Base-by-base conservation (phyloP, 495 filamentous ascomycete genomes). In the Aspergillus leporis region DNA sequence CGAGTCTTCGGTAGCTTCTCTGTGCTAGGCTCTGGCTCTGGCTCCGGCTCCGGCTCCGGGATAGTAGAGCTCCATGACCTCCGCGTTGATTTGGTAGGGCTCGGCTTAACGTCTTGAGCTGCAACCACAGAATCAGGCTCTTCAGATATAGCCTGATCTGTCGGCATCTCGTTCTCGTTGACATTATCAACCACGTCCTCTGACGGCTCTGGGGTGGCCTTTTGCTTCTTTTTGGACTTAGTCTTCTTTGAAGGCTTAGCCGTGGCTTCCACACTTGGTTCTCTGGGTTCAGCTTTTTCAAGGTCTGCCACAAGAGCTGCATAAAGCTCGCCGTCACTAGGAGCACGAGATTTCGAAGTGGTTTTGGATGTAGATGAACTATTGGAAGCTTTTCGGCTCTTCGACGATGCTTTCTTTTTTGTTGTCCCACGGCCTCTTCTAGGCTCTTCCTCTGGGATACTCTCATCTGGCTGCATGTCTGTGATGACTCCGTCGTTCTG, bases 301-400 rank as follows among this genome's bases (percentile, higher is more conserved):
- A 90, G 79, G 45, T 89, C 89, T 19, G 85, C 84, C 61, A 87
- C 82, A 3, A 92, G 75, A 31, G 81, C 85, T 23, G 82, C 81
- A n/a, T 92, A 85, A 32, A 91, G 78, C 53, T 90, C 88, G 3
- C 86, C 84, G 53, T 92, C 85, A 49, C 81, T 77, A 5, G 79
- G 79, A 1, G 77, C 53, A 31, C 64, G 69, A 21, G 72, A 61
- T 55, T 71, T 75, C 21, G 75, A 61, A 38, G 69, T 57, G 4
- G 72, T 43, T 63, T 79, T 74, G 51, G 77, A 63, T 58, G 80
- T 66, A n/a, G 76, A 63, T 8, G 83, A 83, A n/a, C 72, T 66
- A 25, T 72, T 71, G 2, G 87, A 88, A 2, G 64, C 77, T 56
- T 85, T 88, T 40, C 83, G 79, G 28, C 72, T 61, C 1, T 74